These are phyloP conservation scores for Brassica cretica DNA, from an alignment of 345 rosid genomes.

Conservation along the genomic window DNA sequence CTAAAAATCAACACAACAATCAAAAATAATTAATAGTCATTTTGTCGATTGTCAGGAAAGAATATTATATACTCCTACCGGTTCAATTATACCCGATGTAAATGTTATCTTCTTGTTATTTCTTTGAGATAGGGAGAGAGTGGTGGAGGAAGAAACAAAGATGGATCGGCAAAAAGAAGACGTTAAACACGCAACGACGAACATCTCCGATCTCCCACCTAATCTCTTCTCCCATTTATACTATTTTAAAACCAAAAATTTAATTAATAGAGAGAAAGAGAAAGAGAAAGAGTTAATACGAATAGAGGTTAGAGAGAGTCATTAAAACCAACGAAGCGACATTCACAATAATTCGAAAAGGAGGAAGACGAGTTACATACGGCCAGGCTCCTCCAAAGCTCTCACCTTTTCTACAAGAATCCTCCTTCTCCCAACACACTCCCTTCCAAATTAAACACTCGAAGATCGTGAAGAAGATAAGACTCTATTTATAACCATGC, in stretches of 20 bases:
- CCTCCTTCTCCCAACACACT: slow-evolving; percentile 23
- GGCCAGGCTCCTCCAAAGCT: slow-evolving; percentile 41
- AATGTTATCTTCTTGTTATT: slow-evolving; percentile 24
- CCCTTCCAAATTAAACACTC: slow-evolving; percentile 11
- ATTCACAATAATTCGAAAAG: slow-evolving; percentile 41
- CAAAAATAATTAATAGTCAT: not conserved
- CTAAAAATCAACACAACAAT: not conserved
- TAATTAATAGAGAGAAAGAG: not conserved
- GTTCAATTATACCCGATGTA: slow-evolving; percentile 25
- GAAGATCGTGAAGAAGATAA: slow-evolving; percentile 44
- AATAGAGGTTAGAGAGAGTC: slow-evolving; percentile 22
- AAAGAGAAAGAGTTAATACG: slow-evolving; percentile 17
- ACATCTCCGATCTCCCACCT: slow-evolving; percentile 40
- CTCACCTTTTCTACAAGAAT: slow-evolving; percentile 17
- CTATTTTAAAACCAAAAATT: not conserved
- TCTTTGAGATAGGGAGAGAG: not conserved
- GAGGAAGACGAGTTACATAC: slow-evolving; percentile 54
- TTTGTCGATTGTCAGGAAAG: not conserved
- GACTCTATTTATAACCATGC: slow-evolving; percentile 32
- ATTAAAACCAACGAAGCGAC: slow-evolving; percentile 41
- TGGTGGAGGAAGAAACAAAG: slow-evolving; percentile 30
- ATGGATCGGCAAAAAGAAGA: slow-evolving; percentile 43
- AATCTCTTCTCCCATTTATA: slow-evolving; percentile 34
- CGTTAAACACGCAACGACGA: slow-evolving; percentile 82
- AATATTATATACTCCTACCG: slow-evolving; percentile 4